Base-by-base conservation (phyloP, 495 filamentous ascomycete species). In the Cercophora sp. region DNA sequence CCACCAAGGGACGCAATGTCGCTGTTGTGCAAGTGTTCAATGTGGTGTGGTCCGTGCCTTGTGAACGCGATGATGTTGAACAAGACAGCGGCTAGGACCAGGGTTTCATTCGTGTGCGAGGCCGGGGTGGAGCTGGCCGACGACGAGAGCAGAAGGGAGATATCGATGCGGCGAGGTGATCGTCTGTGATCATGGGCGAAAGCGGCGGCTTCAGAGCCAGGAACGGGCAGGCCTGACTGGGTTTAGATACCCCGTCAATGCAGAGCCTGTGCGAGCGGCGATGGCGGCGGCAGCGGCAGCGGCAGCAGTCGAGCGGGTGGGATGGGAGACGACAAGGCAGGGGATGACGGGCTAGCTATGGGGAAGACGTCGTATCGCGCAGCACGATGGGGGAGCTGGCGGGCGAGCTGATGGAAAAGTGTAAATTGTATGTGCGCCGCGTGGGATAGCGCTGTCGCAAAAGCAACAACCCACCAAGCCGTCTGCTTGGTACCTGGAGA, bases 31-130 rank as follows among this genome's bases (percentile, higher is more conserved):
- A 57, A 59, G 57, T 54, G 51, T 11, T n/a, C 35, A 53, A 59
- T 26, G 45, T 50, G 54, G 52, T 59, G 58, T 61, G 65, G 63
- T 57, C 63, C 65, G 65, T 68, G 65, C 63, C 61, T 65, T 48
- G 59, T 57, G 56, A 55, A 57, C 55, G 45, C 60, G 56, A 57
- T 52, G 51, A 67, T 63, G 66, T 70, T 70, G 69, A 66, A 67
- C 64, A 65, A 64, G 64, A 65, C 58, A 66, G 68, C 70, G 68
- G 72, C 61, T 74, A 75, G 58, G 66, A 69, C 69, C 53, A 63
- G 61, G 66, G 70, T 70, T 59, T 68, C 63, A 70, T 73, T 72
- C 67, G 70, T 67, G 62, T 67, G 52, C 63, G 29, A 52, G 26
- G 31, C 44, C 27, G 51, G 57, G 25, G 53, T 55, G 56, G 52